Conservation (phyloP, 805 yeast species). For the Candida ovalis region DNA sequence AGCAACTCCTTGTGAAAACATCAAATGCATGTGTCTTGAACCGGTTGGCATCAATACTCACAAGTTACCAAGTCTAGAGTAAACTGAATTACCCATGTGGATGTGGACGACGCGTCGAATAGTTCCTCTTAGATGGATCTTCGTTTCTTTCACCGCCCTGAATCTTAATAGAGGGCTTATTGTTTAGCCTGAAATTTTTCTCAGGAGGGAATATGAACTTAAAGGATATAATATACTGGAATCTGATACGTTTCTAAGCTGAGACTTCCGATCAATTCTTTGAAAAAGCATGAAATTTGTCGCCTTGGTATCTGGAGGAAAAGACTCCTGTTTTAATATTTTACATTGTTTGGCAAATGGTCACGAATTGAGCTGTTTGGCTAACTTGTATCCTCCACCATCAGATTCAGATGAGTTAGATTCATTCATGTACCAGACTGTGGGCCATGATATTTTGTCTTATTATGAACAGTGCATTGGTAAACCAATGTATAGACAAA, state of each 20-base stretch:
- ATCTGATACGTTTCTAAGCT: neutral
- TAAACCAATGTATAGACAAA: slow-evolving; percentile 72
- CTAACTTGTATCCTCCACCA: slow-evolving; percentile 67
- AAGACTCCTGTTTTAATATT: slow-evolving; percentile 89
- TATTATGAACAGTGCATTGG: slow-evolving; percentile 66
- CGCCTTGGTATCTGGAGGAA: slow-evolving; percentile 92
- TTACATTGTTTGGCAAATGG: slow-evolving; percentile 82
- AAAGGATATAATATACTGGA: neutral
- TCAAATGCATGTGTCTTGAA: too few relatives aligned
- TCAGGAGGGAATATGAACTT: neutral
- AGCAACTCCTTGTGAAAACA: too few relatives aligned
- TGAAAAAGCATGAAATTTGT: slow-evolving; percentile 75
- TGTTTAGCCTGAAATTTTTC: neutral
- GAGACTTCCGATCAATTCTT: too few relatives aligned
- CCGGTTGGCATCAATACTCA: too few relatives aligned
- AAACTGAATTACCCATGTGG: too few relatives aligned
- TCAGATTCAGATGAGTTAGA: slow-evolving; percentile 65
- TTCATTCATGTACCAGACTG: slow-evolving; percentile 97
- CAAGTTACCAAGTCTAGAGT: too few relatives aligned
- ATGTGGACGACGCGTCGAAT: too few relatives aligned
- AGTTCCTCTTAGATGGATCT: too few relatives aligned
- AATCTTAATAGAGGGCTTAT: neutral
- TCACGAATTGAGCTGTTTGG: slow-evolving; percentile 82
- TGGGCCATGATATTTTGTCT: slow-evolving; percentile 78
- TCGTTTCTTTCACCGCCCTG: too few relatives aligned